Base-by-base conservation (phyloP, 768 basidiomycete species). In the Cystobasidium onofrii region DNA sequence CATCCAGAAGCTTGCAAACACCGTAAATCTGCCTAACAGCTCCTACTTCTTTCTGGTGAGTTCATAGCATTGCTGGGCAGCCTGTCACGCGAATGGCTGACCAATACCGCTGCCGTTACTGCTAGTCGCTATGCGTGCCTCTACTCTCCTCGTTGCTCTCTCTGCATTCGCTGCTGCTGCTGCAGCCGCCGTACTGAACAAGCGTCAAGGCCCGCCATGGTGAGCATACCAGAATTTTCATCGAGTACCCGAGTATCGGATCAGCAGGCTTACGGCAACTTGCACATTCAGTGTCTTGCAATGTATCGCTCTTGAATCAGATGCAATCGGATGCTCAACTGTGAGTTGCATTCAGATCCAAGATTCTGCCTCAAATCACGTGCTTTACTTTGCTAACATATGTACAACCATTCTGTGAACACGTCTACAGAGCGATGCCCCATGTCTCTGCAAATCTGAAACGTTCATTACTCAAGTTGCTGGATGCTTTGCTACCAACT, bases 401-500 rank as follows among this genome's bases (percentile, higher is more conserved):
- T n/a, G n/a, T n/a, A n/a, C n/a, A n/a, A n/a, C n/a, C n/a, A 12
- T 64, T n/a, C 27, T 27, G 3, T 12, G 27, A 17, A 50, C 46
- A 50, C 46, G 36, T 10, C 33, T 43, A 17, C 69, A 55, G 69
- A n/a, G 31, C 54, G 69, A 71, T 33, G 69, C 69, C 3, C 17
- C 69, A 20, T 71, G 69, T 54, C 36, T 71, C 13, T 71, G 69
- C 69, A 3, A 71, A 12, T 71, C 69, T 17, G 33, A 31, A 15
- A 29, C 69, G 4, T 71, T 71, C 54, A 71, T 71, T 27, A 71
- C 50, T 29, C 10, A 27, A 13, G 69, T 46, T n/a, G 69, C 69
- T 10, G 27, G 27, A 6, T 71, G 69, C 69, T 71, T 71, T 29
- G 69, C 54, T 29, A 25, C 33, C 17, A n/a, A 3, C 55, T 71